Evolutionary conservation across 2,329 filamentous ascomycete species (phyloP), one percentile per base, ranked within the genome.

Genomic region (Aspergillus proliferans): DNA sequence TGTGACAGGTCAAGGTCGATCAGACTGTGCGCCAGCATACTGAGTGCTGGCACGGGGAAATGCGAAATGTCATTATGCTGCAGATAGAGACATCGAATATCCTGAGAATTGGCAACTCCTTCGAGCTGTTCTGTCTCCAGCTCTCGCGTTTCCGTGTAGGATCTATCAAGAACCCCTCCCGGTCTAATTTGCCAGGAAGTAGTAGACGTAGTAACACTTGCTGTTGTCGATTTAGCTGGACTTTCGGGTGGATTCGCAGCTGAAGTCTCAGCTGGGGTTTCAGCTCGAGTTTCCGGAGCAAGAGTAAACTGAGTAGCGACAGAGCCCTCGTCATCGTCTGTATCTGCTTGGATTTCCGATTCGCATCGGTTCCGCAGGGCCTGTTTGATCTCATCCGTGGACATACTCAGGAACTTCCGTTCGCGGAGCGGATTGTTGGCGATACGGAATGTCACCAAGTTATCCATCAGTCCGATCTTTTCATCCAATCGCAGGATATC

Each of bases 401-500:
- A 79, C 71, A 94, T 87, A 0, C 82, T 86, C 12, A 91, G 75
- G 57, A 93, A 89, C 64, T 90, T 95, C 64, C 87, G 90, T 64
- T 96, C 90, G 12, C 87, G 80, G 12, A 98, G 73, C 0, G 93
- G 93, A 60, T 98, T 98, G n/a, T 89, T 90, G 40, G 84, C 84
- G 28, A 98, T 75, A 4, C 85, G 83, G 39, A 97, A 79, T 63
- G 84, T 84, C 18, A 83, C 78, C 8, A 98, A 72, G 41, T 72
- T 83, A 5, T 88, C 82, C 89, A 97, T 95, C 22, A 81, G 74
- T 4, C 85, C 86, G 50, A 97, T 81, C 55, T 83, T 84, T 0
- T 88, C 79, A 26, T 93, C 87, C 6, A 98, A 68, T 10, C 81
- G 75, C 2, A 82, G 82, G 43, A 98, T 82, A 54, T 93, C 83